A percentile compares a stretch with the other conserved stretches of the same genome.
These are phyloP conservation scores for Colletotrichum tropicicola DNA, from an alignment of 2,329 filamentous ascomycete genomes.

Conservation along the genomic window DNA sequence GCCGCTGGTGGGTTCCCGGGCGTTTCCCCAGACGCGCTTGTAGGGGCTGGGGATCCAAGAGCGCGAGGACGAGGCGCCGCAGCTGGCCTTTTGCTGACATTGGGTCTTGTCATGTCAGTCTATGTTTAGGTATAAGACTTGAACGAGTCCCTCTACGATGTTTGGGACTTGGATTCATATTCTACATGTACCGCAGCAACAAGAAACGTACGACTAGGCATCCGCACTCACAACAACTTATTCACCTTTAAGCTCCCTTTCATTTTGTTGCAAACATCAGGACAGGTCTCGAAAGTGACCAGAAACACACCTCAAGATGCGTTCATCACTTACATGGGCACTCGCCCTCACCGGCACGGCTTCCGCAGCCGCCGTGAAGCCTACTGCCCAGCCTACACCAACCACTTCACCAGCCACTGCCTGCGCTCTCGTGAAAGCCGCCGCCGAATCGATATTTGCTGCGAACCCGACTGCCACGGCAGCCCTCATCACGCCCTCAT, in stretches of 20 bases:
- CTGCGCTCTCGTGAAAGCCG: conserved; percentile 3
- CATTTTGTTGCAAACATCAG: too few relatives aligned
- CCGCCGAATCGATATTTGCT: background rate
- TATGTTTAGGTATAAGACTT: too few relatives aligned
- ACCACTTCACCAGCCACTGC: background rate
- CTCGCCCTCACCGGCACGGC: background rate
- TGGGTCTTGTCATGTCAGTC: too few relatives aligned
- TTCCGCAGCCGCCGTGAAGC: background rate
- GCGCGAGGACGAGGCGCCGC: too few relatives aligned
- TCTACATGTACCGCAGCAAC: too few relatives aligned
- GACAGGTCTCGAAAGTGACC: background rate
- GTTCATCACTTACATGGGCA: background rate
- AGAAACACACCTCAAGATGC: background rate
- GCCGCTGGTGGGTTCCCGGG: background rate
- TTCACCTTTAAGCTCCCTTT: too few relatives aligned
- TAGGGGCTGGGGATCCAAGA: background rate
- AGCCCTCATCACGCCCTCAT: background rate
- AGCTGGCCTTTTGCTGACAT: too few relatives aligned
- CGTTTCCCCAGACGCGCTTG: background rate
- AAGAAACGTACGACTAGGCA: too few relatives aligned
- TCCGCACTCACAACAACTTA: too few relatives aligned
- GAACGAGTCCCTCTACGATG: too few relatives aligned
- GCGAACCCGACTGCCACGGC: background rate
- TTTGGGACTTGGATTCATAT: too few relatives aligned
- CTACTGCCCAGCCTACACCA: background rate